Percentiles rank a stretch among this genome's conserved stretches.
Conservation (phyloP, 768 basidiomycete species). For the Favolaschia claudopus region DNA sequence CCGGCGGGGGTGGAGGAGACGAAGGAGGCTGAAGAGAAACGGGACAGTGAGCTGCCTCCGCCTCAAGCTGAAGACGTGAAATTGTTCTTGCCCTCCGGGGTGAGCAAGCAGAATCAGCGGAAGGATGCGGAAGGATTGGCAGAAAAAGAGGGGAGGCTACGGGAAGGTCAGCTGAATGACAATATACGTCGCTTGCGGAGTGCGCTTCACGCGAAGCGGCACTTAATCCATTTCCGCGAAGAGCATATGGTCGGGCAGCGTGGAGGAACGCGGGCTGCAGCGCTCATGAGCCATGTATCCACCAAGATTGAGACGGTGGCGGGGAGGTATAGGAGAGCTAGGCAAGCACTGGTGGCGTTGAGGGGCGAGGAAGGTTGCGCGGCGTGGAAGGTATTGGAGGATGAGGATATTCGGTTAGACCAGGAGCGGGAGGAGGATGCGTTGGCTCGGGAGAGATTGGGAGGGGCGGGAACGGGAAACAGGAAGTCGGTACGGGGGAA, state of each 20-base stretch:
- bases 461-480: not conserved
- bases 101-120: not conserved
- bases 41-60: not conserved
- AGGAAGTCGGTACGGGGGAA: not conserved
- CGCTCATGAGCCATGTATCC: slow-evolving; percentile 3
- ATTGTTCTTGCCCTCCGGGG: slow-evolving; percentile 16
- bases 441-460: not conserved
- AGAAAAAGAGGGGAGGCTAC: slow-evolving; percentile 8
- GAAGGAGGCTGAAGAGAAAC: slow-evolving; percentile 8
- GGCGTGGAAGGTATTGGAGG: not conserved
- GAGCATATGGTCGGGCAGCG: slow-evolving; percentile 3
- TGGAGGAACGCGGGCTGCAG: not conserved
- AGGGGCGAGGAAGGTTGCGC: not conserved
- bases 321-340: slow-evolving; percentile 3
- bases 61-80: slow-evolving; percentile 13
- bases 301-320: not conserved
- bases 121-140: not conserved
- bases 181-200: not conserved
- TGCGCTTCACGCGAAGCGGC: slow-evolving; percentile 3
- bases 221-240: slow-evolving; percentile 10
- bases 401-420: not conserved
- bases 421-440: slow-evolving; percentile 12
- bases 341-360: not conserved
- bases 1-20: slow-evolving; percentile 1
- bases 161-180: slow-evolving; percentile 5